Evolutionary conservation across 495 filamentous ascomycete genomes (phyloP), one percentile per base, ranked within the genome.

Genomic region (Xylaria scruposa): DNA sequence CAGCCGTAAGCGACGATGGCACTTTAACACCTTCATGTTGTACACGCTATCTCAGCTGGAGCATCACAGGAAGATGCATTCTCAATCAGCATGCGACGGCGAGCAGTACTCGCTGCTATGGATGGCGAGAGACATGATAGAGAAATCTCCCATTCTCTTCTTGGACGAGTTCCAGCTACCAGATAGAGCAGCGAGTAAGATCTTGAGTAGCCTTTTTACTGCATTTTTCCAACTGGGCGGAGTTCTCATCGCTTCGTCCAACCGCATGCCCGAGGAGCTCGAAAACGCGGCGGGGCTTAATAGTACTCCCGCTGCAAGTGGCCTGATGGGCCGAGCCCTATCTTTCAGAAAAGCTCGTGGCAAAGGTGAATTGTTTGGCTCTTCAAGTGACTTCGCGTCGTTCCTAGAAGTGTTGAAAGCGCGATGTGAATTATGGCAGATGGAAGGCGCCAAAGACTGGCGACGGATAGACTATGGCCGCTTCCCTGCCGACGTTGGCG

Each of bases 21-120:
- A 93, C 77, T 93, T 92, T 79, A 91, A 91, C 76, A 91, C 88
- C 0, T 93, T 93, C 72, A 93, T 93, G 90, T 78, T 93, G 10
- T 86, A 93, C 68, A 89, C 85, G 1, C 80, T 92, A 36, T 88
- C 90, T 3, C 85, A 83, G 44, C 78, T 93, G 4, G 92, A 93
- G 72, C 76, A 81, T 42, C 83, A 90, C 31, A 82, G 89, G 42
- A 87, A 84, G 44, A 78, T 75, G 2, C 75, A 76, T 21, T 76
- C 75, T n/a, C 72, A 68, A 6, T 38, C 73, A 40, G 71, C 73
- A 8, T 63, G 53, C 17, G 74, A 65, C 49, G 76, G 77, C 4
- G 81, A 87, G 2, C 89, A 92, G 68, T 86, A 92, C 74, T 88
- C 88, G 0, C 77, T 93, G 24, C 78, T 94, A 3, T 88, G 86